Base-by-base conservation (phyloP, 73 alveolate genomes). In the Uronychia setigera region DNA sequence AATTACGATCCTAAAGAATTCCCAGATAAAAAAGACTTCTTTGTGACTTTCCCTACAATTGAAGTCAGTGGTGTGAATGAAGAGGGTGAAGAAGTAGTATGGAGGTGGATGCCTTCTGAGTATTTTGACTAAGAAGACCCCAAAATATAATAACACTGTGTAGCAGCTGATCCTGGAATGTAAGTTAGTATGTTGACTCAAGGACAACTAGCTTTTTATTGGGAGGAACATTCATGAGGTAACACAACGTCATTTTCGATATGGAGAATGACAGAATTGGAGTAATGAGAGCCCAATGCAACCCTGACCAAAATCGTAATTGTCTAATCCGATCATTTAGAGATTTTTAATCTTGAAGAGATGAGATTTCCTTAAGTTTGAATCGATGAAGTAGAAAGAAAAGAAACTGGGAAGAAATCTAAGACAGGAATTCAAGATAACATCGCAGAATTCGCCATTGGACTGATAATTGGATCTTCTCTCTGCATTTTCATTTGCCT, bases 151-250 rank as follows among this genome's bases (percentile, higher is more conserved):
- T 80, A 79, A n/a, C 88, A 86, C 29, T 94, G 98, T 60, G 32
- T 94, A 60, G 98, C 97, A 31, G 82, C 86, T 83, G 81, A 79
- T 81, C 60, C 79, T 0, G 80, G 78, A 31, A 32, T 31, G 34
- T 30, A 34, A 32, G 95, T 78, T 30, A 84, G 74, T 26, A 78
- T 79, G 84, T 80, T 88, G 74, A 84, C n/a, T n/a, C n/a, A n/a
- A n/a, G n/a, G n/a, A n/a, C n/a, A n/a, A n/a, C n/a, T n/a, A n/a
- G n/a, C n/a, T n/a, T n/a, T n/a, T n/a, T 94, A 29, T 76, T 94
- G 27, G 98, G 98, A 29, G 94, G 97, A 33, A 88, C 94, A 0
- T 92, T 91, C 92, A 94, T 94, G 98, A 84, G 94, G 33, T 93
- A 93, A 30, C 87, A 92, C 74, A 93, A 91, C 57, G 82, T 92